These are phyloP conservation scores for Malus sieversii DNA, from an alignment of 306 rosid genomes.

Conservation along the genomic window DNA sequence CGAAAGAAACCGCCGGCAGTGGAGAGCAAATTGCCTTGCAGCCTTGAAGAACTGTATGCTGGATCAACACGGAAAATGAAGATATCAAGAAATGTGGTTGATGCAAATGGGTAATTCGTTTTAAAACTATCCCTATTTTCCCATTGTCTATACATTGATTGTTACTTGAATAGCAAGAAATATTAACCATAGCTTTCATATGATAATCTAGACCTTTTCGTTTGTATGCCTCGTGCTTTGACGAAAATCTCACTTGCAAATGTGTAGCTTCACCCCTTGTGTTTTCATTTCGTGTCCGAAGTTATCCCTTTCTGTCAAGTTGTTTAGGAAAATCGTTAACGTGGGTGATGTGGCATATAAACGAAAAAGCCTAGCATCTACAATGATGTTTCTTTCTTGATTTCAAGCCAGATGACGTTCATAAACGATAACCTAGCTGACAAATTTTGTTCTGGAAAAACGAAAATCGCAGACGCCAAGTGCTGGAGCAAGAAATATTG, in stretches of 20 bases:
- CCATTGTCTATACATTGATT: not conserved
- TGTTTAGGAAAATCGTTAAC: too few relatives aligned
- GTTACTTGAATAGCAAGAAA: not conserved
- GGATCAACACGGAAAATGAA: constrained; percentile 98
- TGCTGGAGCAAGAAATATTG: constrained; percentile 67
- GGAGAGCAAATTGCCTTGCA: constrained; percentile 79
- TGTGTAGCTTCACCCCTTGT: not conserved
- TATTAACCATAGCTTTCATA: too few relatives aligned
- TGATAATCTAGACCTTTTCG: too few relatives aligned
- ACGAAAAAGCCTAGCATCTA: not conserved
- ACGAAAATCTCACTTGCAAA: not conserved
- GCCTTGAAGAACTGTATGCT: constrained; percentile 71
- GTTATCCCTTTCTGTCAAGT: too few relatives aligned
- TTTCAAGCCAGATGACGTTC: not conserved
- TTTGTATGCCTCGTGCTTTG: too few relatives aligned
- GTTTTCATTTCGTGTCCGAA: too few relatives aligned
- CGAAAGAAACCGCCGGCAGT: constrained; percentile 79
- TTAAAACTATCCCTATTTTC: not conserved
- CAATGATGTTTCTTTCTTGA: not conserved
- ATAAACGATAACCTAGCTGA: not conserved
- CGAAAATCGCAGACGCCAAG: constrained; percentile 33
- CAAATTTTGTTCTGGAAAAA: not conserved
- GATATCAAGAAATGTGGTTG: constrained; percentile 64
- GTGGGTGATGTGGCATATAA: too few relatives aligned
- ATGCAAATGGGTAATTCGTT: constrained; percentile 50